Conservation (phyloP, 306 rosid genomes). For the Senna siamea region DNA sequence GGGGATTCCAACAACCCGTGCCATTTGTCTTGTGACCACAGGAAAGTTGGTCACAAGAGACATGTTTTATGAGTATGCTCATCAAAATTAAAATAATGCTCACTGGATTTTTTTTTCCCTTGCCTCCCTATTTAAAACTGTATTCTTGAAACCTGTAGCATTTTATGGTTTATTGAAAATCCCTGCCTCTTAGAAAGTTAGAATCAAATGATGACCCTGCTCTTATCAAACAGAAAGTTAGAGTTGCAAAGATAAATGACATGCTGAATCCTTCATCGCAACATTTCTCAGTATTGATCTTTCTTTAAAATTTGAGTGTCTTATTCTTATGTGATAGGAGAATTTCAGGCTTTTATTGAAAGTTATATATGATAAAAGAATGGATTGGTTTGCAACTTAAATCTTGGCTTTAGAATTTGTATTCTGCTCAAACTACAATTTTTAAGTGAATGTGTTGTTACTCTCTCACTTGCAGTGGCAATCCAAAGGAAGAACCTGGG, state of each 20-base stretch:
- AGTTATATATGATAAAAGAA: constrained; percentile 1
- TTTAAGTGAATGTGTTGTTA: constrained; percentile 34
- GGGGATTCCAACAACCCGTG: constrained; percentile 96
- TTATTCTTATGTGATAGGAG: background rate
- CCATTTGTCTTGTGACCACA: constrained; percentile 85
- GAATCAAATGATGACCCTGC: constrained; percentile 18
- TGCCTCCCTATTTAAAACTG: background rate
- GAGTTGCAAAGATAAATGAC: constrained; percentile 24
- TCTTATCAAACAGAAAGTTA: constrained; percentile 3
- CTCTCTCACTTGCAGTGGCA: constrained; percentile 66
- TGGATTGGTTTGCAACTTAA: constrained; percentile 20
- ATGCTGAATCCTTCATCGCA: background rate
- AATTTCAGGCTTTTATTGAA: background rate
- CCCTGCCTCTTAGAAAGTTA: constrained; percentile 8
- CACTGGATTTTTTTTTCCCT: background rate
- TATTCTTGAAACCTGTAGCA: constrained; percentile 23
- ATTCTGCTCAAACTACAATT: background rate
- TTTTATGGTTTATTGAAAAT: constrained; percentile 23
- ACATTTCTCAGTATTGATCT: constrained; percentile 13
- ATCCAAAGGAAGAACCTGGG: constrained; percentile 94
- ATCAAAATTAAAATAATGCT: constrained; percentile 16
- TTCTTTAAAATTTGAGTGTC: constrained; percentile 1
- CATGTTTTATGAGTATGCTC: constrained; percentile 93
- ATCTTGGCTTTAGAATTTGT: constrained; percentile 17
- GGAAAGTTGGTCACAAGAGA: constrained; percentile 89